Evolutionary conservation across 2,329 filamentous ascomycete species (phyloP), one percentile per base, ranked within the genome.

Genomic region (Penicillium rolfsii): DNA sequence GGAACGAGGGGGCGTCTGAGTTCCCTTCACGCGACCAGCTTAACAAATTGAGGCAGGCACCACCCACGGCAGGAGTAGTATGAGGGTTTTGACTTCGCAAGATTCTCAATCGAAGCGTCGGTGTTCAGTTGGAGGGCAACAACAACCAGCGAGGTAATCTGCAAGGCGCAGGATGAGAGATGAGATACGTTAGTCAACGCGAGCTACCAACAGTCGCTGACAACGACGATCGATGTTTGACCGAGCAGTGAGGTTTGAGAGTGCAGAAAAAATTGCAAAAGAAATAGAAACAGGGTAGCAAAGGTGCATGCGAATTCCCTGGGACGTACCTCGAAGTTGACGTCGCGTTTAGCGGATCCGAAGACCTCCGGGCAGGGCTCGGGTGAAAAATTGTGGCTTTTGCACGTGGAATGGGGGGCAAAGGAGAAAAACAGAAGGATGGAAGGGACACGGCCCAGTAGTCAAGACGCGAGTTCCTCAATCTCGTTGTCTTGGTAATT

Each of bases 391-490:
- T 40, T 65, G 54, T 66, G 64, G 62, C 60, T 65, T 54, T 61
- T 53, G 60, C 66, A 68, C 67, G 67, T 69, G 67, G 66, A 64
- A 67, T 63, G 58, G 50, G 62, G n/a, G n/a, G 22, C 5, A 11
- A 57, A 38, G 36, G 40, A 30, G 33, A 30, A 53, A 24, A 46
- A 28, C 28, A 46, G 46, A 46, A 38, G 36, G 50, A 22, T 22
- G 19, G 57, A 35, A 45, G 57, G 57, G 30, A 43, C 43, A 57
- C 52, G 35, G 43, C 52, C 46, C 43, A 49, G 30, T 9, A 49
- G 24, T 12, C 5, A 40, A 46, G 22, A 43, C n/a, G 24, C 12
- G 4, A 45, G 19, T 35, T 19, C 5, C 16, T 55, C 52, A 38
- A 48, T 52, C 30, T 46, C 52, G 24, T 48, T 30, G 45, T 40